These are phyloP conservation scores for Chlorella variabilis DNA, from an alignment of 163 green algal species.

Conservation along the genomic window DNA sequence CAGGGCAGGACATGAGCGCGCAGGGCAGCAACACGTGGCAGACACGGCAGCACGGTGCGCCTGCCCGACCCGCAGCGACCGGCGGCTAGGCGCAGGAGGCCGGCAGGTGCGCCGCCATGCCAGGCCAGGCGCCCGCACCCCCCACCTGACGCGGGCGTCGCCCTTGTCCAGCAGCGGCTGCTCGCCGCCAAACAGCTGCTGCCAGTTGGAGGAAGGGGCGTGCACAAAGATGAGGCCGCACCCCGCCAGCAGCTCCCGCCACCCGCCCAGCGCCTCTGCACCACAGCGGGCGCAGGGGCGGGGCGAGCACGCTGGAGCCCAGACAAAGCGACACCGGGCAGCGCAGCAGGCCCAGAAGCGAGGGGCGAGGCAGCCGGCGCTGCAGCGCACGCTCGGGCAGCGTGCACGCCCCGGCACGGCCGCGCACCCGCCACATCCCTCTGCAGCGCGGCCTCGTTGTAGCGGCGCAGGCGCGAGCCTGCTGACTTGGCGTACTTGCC, in stretches of 20 bases:
- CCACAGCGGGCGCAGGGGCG: not conserved
- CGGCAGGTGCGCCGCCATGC: too few species aligned
- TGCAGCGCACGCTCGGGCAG: too few species aligned
- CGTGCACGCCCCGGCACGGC: too few species aligned
- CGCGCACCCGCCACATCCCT: slow-evolving; percentile 67
- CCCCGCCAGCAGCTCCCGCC: slow-evolving; percentile 58
- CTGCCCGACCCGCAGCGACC: too few species aligned
- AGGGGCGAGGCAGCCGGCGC: not conserved
- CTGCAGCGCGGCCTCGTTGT: slow-evolving; percentile 57
- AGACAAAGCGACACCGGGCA: not conserved
- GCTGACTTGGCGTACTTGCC: slow-evolving; percentile 88
- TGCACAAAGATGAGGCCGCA: slow-evolving; percentile 78
- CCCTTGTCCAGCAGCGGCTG: slow-evolving; percentile 53
- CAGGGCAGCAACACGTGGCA: too few species aligned
- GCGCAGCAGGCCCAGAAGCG: too few species aligned
- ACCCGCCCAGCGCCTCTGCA: slow-evolving; percentile 69
- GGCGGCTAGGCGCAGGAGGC: too few species aligned
- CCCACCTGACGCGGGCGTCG: slow-evolving; percentile 71
- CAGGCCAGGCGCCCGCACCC: not conserved
- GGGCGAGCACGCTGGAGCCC: too few species aligned
- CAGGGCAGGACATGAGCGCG: too few species aligned
- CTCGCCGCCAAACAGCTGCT: slow-evolving; percentile 50
- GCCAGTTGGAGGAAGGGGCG: slow-evolving; percentile 58
- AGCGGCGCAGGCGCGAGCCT: slow-evolving; percentile 78
- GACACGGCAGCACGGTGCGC: too few species aligned